Base-by-base conservation (phyloP, 1,139 yeast species). In the Blastobotrys ciferrii region DNA sequence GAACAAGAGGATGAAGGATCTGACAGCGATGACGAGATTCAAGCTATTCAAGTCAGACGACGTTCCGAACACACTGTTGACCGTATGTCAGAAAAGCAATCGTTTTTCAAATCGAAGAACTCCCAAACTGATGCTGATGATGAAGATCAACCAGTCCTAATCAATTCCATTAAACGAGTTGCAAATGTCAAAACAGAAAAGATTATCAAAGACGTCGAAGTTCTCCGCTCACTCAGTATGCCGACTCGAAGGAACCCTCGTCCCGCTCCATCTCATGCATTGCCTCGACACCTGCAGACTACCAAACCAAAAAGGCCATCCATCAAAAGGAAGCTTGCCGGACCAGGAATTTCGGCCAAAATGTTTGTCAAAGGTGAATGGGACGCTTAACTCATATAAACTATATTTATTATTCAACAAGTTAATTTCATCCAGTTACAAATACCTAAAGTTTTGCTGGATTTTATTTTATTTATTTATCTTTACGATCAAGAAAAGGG, bases 141-240 rank as follows among this genome's bases (percentile, higher is more conserved):
- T 6, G 17, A n/a, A 15, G 31, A 18, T 37, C 19, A 19, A 15
- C 40, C 31, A 12, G 12, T 31, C n/a, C 9, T 15, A 3, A 17
- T n/a, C 9, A 11, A n/a, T 35, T 43, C 50, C 2, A 44, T 46
- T 6, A 45, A 45, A 13, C 40, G 43, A 9, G 44, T 46, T 12
- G 37, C 46, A 11, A 42, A 43, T 13, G 43, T 42, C 36, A 47
- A 41, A 20, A 28, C 42, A 3, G 42, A 43, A 6, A 23, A 40
- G 33, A 42, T 43, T 12, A 17, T 6, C 15, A 43, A 39, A 28
- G 45, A 32, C 13, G 50, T 47, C 17, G 38, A 41, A 19, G 50
- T 47, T 17, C n/a, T 43, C 28, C 36, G 42, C 13, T 33, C 47
- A 1, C 28, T 47, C 18, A 15, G 42, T 6, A 45, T 43, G 12